These are phyloP conservation scores for Domatiomyces globalis DNA, from an alignment of 2,329 filamentous ascomycete genomes.

Conservation along the genomic window DNA sequence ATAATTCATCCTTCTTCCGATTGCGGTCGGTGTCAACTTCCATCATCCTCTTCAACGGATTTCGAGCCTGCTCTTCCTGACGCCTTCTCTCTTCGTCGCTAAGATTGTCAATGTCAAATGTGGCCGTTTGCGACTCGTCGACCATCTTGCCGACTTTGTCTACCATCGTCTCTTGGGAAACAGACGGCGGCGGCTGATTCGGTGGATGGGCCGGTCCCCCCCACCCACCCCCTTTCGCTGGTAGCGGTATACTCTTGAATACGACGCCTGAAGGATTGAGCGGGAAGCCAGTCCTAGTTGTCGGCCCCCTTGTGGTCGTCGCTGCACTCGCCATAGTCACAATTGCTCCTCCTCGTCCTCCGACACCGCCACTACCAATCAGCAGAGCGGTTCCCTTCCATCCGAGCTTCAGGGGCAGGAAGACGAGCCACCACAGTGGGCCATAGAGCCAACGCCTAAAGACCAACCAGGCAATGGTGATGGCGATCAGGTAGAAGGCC, in stretches of 20 bases:
- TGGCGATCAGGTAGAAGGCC: slow-evolving; percentile 65
- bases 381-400: slow-evolving; percentile 46
- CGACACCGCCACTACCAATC: slow-evolving; percentile 29
- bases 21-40: slow-evolving; percentile 25
- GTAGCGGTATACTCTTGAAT: slow-evolving; percentile 9
- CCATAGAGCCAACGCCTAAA: slow-evolving; percentile 79
- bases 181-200: slow-evolving; percentile 13
- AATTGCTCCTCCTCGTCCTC: background rate
- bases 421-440: slow-evolving; percentile 77
- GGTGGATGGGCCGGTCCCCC: slow-evolving; percentile 21
- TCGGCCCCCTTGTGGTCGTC: background rate
- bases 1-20: slow-evolving; percentile 22
- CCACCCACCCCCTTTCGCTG: slow-evolving; percentile 30
- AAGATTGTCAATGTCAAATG: slow-evolving; percentile 23
- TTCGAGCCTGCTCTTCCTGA: slow-evolving; percentile 28
- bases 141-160: slow-evolving; percentile 31
- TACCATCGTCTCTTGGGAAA: slow-evolving; percentile 24
- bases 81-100: slow-evolving; percentile 24
- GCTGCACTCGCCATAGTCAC: background rate
- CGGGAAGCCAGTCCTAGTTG: slow-evolving; percentile 4
- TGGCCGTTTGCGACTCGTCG: slow-evolving; percentile 18
- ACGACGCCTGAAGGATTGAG: slow-evolving; percentile 3
- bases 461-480: slow-evolving; percentile 69
- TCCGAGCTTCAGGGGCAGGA: slow-evolving; percentile 59
- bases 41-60: slow-evolving; percentile 37